Percentiles rank a stretch among this genome's conserved stretches.
These are phyloP conservation scores for Calonectria pteridis DNA, from an alignment of 2,329 filamentous ascomycete genomes.

Conservation along the genomic window DNA sequence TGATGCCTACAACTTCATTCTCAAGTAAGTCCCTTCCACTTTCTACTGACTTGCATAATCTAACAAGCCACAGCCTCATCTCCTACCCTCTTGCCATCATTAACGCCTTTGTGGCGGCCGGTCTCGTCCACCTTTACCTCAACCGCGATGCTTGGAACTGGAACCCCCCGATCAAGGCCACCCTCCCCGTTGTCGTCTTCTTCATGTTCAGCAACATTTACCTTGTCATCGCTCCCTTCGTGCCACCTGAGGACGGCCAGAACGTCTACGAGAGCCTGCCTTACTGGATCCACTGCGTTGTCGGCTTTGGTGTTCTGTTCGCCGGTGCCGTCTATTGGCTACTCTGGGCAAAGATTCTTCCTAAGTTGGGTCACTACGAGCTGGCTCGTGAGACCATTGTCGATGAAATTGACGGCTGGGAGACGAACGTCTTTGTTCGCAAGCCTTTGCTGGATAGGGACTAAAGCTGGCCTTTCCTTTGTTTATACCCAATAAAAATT, in stretches of 20 bases:
- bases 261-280: slow-evolving; percentile 67
- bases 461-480: neutral
- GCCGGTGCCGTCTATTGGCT: slow-evolving; percentile 69
- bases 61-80: slow-evolving; percentile 61
- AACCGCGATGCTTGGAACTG: slow-evolving; percentile 62
- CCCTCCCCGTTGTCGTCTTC: slow-evolving; percentile 66
- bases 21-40: slow-evolving; percentile 57
- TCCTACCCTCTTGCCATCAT: slow-evolving; percentile 73
- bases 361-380: slow-evolving; percentile 65
- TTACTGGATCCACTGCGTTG: slow-evolving; percentile 70
- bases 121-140: slow-evolving; percentile 66
- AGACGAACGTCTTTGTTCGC: slow-evolving; percentile 65
- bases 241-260: slow-evolving; percentile 64
- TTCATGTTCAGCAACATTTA: slow-evolving; percentile 73
- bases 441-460: slow-evolving; percentile 47
- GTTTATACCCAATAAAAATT: neutral
- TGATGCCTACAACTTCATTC: slow-evolving; percentile 74
- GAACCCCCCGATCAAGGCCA: slow-evolving; percentile 67
- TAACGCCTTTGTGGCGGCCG: slow-evolving; percentile 66
- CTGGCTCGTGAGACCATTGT: slow-evolving; percentile 67
- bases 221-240: slow-evolving; percentile 70
- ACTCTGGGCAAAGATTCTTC: slow-evolving; percentile 65
- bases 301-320: slow-evolving; percentile 66
- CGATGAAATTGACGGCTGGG: slow-evolving; percentile 73
- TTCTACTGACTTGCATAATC: neutral